Evolutionary conservation across 176 grass and related monocot genomes (phyloP).

Genomic region (Calamus simplicifolius): DNA sequence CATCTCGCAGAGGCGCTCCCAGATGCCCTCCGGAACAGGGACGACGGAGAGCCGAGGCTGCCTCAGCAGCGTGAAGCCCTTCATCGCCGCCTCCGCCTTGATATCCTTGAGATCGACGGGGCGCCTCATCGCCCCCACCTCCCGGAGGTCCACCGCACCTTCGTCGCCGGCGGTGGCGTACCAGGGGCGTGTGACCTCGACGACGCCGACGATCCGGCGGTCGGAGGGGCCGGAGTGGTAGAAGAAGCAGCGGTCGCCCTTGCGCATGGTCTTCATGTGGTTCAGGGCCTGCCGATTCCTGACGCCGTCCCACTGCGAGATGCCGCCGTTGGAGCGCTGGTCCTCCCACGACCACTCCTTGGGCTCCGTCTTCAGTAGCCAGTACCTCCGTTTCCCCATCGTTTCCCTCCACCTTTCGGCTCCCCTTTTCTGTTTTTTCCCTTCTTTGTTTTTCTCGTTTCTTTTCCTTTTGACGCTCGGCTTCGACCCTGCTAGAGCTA

Average conservation of each 20-base stretch:
- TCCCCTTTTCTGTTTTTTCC: too few species aligned
- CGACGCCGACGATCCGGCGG: slow-evolving; percentile 58
- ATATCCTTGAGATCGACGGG: slow-evolving; percentile 50
- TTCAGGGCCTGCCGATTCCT: slow-evolving; percentile 72
- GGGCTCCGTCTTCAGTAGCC: slow-evolving; percentile 82
- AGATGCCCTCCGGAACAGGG: slow-evolving; percentile 46
- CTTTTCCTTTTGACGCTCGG: too few species aligned
- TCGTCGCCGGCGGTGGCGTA: slow-evolving; percentile 23
- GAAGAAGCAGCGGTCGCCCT: slow-evolving; percentile 8
- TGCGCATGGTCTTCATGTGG: slow-evolving; percentile 2
- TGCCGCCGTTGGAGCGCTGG: slow-evolving; percentile 51
- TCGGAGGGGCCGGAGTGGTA: slow-evolving; percentile 22
- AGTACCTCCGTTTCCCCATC: slow-evolving; percentile 34
- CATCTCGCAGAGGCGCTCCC: slow-evolving; percentile 65
- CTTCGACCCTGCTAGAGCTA: too few species aligned
- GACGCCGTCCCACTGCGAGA: slow-evolving; percentile 79
- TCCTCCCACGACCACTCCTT: slow-evolving; percentile 87
- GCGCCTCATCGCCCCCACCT: slow-evolving; percentile 35
- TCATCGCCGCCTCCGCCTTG: slow-evolving; percentile 60
- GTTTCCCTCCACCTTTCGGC: neutral
- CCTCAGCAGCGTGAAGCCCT: slow-evolving; percentile 56
- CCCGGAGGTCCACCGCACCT: slow-evolving; percentile 70
- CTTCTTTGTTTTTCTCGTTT: too few species aligned
- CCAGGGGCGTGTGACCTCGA: slow-evolving; percentile 55
- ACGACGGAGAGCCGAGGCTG: slow-evolving; percentile 80